Evolutionary conservation across 2,329 filamentous ascomycete species (phyloP).

Genomic region (Bipolaris victoriae): DNA sequence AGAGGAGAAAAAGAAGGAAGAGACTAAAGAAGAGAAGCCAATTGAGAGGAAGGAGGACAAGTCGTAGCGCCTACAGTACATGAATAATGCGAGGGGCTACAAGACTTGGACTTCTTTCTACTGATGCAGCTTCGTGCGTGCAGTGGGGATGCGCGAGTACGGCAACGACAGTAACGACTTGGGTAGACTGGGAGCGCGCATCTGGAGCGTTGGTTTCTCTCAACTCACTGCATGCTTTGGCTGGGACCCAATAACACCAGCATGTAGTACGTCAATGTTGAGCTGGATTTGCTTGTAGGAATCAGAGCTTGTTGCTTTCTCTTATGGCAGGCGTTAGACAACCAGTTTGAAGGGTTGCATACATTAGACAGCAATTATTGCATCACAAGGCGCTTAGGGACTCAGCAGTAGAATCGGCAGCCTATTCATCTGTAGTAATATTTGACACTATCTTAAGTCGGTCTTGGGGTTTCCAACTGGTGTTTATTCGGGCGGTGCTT

Average conservation of each 20-base stretch:
- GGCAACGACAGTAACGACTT: conserved; percentile 28
- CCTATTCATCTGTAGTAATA: conserved; percentile 24
- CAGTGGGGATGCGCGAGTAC: conserved; percentile 6
- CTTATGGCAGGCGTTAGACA: conserved; percentile 27
- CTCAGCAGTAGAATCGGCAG: conserved; percentile 22
- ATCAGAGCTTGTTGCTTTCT: conserved; percentile 12
- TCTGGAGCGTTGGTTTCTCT: conserved; percentile 8
- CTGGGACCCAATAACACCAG: background rate
- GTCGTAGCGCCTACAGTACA: conserved; percentile 8
- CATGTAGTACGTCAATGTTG: conserved; percentile 6
- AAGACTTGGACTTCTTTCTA: background rate
- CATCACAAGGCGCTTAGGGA: conserved; percentile 38
- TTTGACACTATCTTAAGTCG: conserved; percentile 6
- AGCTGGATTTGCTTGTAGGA: conserved; percentile 23
- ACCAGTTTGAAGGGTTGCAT: conserved; percentile 31
- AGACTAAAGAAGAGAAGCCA: conserved; percentile 31
- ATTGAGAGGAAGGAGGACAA: conserved; percentile 20
- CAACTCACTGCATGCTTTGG: conserved; percentile 6
- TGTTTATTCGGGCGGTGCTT: background rate
- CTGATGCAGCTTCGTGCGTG: background rate
- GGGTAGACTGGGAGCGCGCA: conserved; percentile 8
- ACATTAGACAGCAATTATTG: conserved; percentile 41
- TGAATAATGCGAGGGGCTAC: conserved; percentile 1
- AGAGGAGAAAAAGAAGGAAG: conserved; percentile 41
- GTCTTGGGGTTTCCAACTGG: background rate